These are phyloP conservation scores for Colletotrichum trifolii DNA, from an alignment of 2,329 filamentous ascomycete species.

Conservation along the genomic window DNA sequence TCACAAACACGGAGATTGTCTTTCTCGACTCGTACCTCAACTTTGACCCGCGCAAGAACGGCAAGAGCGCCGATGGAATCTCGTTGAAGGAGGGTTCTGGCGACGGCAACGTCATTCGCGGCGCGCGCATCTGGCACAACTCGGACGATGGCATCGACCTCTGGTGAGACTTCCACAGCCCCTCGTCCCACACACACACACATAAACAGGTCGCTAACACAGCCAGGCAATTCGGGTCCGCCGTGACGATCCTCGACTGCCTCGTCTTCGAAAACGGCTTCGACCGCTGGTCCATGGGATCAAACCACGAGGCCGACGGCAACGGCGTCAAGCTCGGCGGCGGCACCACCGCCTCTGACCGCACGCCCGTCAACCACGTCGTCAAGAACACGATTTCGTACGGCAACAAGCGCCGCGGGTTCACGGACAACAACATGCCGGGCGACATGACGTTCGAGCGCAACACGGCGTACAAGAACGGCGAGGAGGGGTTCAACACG, in stretches of 20 bases:
- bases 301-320: slow-evolving; percentile 54
- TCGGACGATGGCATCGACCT: slow-evolving; percentile 58
- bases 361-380: slow-evolving; percentile 53
- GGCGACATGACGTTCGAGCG: slow-evolving; percentile 51
- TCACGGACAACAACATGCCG: slow-evolving; percentile 57
- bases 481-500: slow-evolving; percentile 53
- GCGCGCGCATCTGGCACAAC: slow-evolving; percentile 57
- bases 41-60: slow-evolving; percentile 56
- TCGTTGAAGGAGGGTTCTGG: slow-evolving; percentile 55
- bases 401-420: slow-evolving; percentile 54
- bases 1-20: slow-evolving; percentile 46
- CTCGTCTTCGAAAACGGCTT: slow-evolving; percentile 58
- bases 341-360: slow-evolving; percentile 45
- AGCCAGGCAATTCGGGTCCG: slow-evolving; percentile 46
- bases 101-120: slow-evolving; percentile 53
- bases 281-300: slow-evolving; percentile 54
- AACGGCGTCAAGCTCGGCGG: slow-evolving; percentile 60
- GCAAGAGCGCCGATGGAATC: slow-evolving; percentile 57
- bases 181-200: background rate
- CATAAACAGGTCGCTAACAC: background rate
- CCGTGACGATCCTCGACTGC: slow-evolving; percentile 54
- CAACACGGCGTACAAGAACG: slow-evolving; percentile 58
- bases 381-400: slow-evolving; percentile 57
- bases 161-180: slow-evolving; percentile 36
- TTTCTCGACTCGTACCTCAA: slow-evolving; percentile 52